A percentile compares a stretch with the other conserved stretches of the same genome.
These are phyloP conservation scores for Cupressus sempervirens DNA, from an alignment of 75 land plant species.

Conservation along the genomic window DNA sequence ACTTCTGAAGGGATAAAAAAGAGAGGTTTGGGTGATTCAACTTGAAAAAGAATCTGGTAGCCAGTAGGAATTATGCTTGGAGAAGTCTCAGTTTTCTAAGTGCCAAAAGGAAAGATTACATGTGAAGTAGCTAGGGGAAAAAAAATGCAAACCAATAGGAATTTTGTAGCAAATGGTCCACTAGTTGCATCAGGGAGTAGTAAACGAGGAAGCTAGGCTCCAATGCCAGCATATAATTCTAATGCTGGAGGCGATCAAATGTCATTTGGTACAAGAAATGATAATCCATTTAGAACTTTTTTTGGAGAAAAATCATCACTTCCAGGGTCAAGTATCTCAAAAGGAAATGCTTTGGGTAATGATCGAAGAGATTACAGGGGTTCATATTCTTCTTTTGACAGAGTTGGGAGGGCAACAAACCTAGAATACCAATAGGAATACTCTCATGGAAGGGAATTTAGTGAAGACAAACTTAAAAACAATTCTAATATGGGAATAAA, in stretches of 20 bases:
- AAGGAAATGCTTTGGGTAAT: conserved; percentile 12
- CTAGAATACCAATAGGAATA: conserved; percentile 11
- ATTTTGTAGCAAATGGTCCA: conserved; percentile 29
- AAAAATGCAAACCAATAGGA: conserved; percentile 24
- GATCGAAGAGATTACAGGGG: conserved; percentile 28
- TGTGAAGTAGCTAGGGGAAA: no score
- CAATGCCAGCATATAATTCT: conserved; percentile 31
- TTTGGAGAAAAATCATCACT: conserved; percentile 25
- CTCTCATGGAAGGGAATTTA: conserved; percentile 14
- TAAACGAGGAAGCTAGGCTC: conserved; percentile 36
- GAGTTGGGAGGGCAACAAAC: conserved; percentile 18
- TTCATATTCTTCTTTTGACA: conserved; percentile 33
- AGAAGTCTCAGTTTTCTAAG: no score
- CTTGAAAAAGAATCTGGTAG: no score
- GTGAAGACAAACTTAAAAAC: conserved; percentile 52
- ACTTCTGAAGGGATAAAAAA: no score
- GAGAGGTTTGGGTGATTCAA: no score
- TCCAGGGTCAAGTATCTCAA: conserved; percentile 17
- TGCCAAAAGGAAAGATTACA: no score
- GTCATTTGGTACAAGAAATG: conserved; percentile 25
- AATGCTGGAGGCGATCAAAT: conserved; percentile 24
- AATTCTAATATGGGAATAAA: conserved; percentile 57
- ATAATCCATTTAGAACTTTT: conserved; percentile 19
- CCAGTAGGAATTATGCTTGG: no score
- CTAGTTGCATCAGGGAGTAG: conserved; percentile 25